These are phyloP conservation scores for Neonectria punicea DNA, from an alignment of 2,329 filamentous ascomycete species.

Conservation along the genomic window DNA sequence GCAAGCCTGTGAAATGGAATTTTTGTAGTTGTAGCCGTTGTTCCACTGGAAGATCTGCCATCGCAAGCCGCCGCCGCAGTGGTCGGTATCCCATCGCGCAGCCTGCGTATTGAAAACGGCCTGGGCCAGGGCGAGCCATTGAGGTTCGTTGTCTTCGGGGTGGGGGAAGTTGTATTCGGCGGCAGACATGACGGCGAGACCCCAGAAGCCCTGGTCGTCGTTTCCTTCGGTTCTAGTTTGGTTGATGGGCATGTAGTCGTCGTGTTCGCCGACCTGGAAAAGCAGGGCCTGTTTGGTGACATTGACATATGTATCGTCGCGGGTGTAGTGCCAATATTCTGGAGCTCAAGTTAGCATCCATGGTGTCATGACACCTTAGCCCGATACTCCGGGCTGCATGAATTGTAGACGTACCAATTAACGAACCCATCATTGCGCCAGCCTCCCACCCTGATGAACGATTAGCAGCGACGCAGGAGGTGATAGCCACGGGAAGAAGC, in stretches of 20 bases:
- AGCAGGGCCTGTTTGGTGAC: constrained; percentile 75
- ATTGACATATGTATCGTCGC: constrained; percentile 76
- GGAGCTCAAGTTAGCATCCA: background rate
- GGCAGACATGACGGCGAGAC: constrained; percentile 74
- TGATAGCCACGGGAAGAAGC: background rate
- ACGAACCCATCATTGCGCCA: constrained; percentile 75
- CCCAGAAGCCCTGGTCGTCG: constrained; percentile 83
- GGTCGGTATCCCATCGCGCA: constrained; percentile 73
- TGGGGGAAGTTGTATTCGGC: constrained; percentile 75
- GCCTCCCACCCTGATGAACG: constrained; percentile 71
- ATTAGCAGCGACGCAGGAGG: constrained; percentile 10
- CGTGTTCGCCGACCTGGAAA: constrained; percentile 76
- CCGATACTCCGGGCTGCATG: background rate
- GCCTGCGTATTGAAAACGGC: constrained; percentile 85
- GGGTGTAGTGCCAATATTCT: constrained; percentile 88
- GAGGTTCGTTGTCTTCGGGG: constrained; percentile 64
- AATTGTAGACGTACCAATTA: constrained; percentile 58
- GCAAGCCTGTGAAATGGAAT: constrained; percentile 70
- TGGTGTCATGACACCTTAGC: background rate
- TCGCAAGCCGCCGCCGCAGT: constrained; percentile 79
- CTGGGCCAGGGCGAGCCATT: constrained; percentile 78
- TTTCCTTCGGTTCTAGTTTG: constrained; percentile 77
- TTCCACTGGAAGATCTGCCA: constrained; percentile 92
- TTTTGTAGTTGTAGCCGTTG: constrained; percentile 82
- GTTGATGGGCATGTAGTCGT: constrained; percentile 82